Base-by-base conservation (phyloP, 495 filamentous ascomycete genomes). In the Darksidea phi region DNA sequence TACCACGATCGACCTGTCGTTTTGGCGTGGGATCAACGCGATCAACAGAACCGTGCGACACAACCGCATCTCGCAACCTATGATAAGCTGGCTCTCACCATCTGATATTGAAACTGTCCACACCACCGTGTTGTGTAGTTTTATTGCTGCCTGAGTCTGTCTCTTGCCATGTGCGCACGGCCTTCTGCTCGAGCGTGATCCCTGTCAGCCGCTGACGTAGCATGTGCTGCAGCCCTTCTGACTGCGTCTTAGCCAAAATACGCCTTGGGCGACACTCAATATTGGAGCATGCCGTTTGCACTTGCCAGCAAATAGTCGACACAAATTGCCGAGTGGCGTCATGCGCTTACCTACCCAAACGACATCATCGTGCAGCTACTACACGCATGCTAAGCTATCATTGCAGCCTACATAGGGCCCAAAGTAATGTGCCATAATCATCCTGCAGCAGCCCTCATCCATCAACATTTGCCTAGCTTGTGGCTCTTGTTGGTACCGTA, bases 131-230 rank as follows among this genome's bases (percentile, higher is more conserved):
- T 10, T 32, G 28, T 32, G 3, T 3, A 32, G 4, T 32, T 32
- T 10, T 32, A 32, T 32, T 32, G 28, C 28, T 10, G 28, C 28
- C 28, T 32, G 10, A 32, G 4, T 32, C 28, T 32, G 28, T 10
- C 3, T 32, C 28, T 10, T 13, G 41, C 15, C 41, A 13, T 20
- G 41, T 15, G 41, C 13, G 41, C 41, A 43, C 15, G 13, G 15
- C 13, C 18, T 43, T 43, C 41, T 43, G 41, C 41, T 15, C 15
- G 41, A 43, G 15, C 18, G 41, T 15, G 13, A 15, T n/a, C 15
- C 18, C 5, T 43, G 41, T 28, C 21, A 51, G 45, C 59, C 59
- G 56, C 56, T 62, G 52, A 62, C 59, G 59, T 62, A 48, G 59
- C 51, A 62, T 34, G 50, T 45, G 54, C 43, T 17, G 18, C 34